Conservation (phyloP, 2,329 filamentous ascomycete species). For the Xylariaceae sp. region DNA sequence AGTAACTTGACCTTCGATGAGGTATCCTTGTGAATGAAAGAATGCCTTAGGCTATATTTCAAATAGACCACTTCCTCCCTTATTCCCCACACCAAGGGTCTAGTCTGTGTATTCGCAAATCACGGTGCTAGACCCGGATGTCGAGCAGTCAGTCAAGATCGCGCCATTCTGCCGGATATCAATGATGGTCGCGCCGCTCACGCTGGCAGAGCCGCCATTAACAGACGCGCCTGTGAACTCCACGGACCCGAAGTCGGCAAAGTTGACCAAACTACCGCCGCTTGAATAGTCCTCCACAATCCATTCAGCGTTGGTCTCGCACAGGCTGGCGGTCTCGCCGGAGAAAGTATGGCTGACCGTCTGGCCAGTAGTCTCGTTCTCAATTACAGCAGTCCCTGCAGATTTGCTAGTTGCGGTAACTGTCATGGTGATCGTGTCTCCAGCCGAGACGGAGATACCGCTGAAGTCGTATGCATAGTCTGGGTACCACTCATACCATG, state of each 20-base stretch:
- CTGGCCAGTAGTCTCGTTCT: conserved; percentile 56
- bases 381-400: conserved; percentile 49
- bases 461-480: conserved; percentile 57
- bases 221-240: conserved; percentile 46
- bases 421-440: conserved; percentile 35
- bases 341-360: conserved; percentile 54
- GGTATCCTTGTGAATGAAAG: too few relatives aligned
- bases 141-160: conserved; percentile 40
- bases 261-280: conserved; percentile 43
- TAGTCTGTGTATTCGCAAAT: conserved; percentile 26
- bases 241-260: conserved; percentile 50
- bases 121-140: conserved; percentile 32
- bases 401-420: conserved; percentile 44
- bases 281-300: conserved; percentile 60
- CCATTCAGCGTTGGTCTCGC: conserved; percentile 63
- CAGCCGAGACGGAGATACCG: conserved; percentile 43
- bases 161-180: conserved; percentile 48
- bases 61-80: too few relatives aligned
- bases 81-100: too few relatives aligned
- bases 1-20: too few relatives aligned
- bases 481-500: conserved; percentile 65
- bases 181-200: conserved; percentile 45
- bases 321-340: conserved; percentile 47
- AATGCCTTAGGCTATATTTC: too few relatives aligned
- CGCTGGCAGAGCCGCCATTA: conserved; percentile 38